A percentile compares a stretch with the other conserved stretches of the same genome.
These are phyloP conservation scores for Sphaerulina vaccinii DNA, from an alignment of 2,329 filamentous ascomycete species.

Conservation along the genomic window DNA sequence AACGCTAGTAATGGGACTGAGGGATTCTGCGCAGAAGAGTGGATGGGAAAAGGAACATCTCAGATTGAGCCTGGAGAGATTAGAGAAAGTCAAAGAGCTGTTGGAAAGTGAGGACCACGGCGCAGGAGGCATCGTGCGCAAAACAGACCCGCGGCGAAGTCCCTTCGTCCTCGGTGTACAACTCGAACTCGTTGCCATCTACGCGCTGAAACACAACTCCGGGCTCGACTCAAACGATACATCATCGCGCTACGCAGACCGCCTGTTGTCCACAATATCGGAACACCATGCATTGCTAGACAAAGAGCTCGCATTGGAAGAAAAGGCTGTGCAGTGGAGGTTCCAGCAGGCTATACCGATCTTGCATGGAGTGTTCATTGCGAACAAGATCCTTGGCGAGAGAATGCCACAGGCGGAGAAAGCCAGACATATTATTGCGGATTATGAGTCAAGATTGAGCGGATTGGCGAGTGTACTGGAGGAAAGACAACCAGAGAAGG, in stretches of 20 bases:
- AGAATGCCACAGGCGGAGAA: conserved; percentile 32
- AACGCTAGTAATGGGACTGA: conserved; percentile 39
- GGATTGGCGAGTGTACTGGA: conserved; percentile 28
- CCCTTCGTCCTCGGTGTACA: conserved; percentile 44
- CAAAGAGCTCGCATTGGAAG: not conserved
- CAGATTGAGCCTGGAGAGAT: conserved; percentile 40
- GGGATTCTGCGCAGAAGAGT: conserved; percentile 35
- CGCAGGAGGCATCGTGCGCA: conserved; percentile 22
- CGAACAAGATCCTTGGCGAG: conserved; percentile 42
- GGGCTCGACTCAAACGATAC: conserved; percentile 39
- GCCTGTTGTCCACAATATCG: conserved; percentile 35
- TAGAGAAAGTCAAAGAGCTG: conserved; percentile 42
- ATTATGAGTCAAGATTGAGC: conserved; percentile 30
- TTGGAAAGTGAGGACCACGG: conserved; percentile 45
- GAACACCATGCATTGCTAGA: conserved; percentile 6
- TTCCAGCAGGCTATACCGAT: conserved; percentile 40
- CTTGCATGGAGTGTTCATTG: conserved; percentile 47
- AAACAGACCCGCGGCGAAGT: conserved; percentile 35
- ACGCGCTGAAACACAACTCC: conserved; percentile 38
- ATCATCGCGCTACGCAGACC: conserved; percentile 42
- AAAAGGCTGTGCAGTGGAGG: conserved; percentile 20
- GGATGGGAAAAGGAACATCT: conserved; percentile 42
- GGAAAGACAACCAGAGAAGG: conserved; percentile 22
- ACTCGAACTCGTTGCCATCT: conserved; percentile 45
- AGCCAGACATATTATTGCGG: conserved; percentile 25